Base-by-base conservation (phyloP, 2,329 filamentous ascomycete species). In the Calonectria pteridis region DNA sequence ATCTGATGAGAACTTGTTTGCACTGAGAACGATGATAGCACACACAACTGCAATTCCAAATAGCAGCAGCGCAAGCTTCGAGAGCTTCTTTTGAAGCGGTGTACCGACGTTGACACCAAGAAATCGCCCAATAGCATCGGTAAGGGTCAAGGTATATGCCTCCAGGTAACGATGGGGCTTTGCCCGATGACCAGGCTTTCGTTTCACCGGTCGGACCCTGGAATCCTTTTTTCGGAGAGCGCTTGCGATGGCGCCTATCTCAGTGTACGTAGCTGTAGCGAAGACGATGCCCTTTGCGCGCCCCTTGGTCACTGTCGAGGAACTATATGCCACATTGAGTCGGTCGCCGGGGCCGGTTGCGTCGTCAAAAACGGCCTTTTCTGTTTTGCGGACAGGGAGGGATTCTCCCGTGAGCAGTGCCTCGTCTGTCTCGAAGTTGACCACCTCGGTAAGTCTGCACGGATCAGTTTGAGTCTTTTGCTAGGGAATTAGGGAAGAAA, bases 361-460 rank as follows among this genome's bases (percentile, higher is more conserved):
- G 0, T 80, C 80, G 31, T 81, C 75, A 33, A 88, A 87, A 31
- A 87, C 86, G 28, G 82, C 81, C 23, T 85, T 81, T 7, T 87
- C 80, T 77, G 89, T 85, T 84, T 93, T 90, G 80, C 85, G 86
- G 2, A 91, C 89, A n/a, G 91, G 91, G 0, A 92, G 84, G 9
- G 91, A 92, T 81, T 93, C 91, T 58, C 91, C 91, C 1, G 91
- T 93, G 11, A 93, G 87, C n/a, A 92, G 86, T 1, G 91, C 90
- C 81, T 93, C 91, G 73, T 95, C 92, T 74, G 91, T 93, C 77
- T 92, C 91, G 53, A 93, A 88, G 82, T 94, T 94, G 85, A 93
- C 88, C 29, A 87, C 89, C 74, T 92, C 89, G 50, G 91, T 77
- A 4, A 89, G 80, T 67, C 51, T 55, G 29, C 7, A 5, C 4